A percentile compares a stretch with the other conserved stretches of the same genome.
phyloP scores from a whole-genome alignment of 1,139 yeast genomes.

The Zygosaccharomyces pseudobailii region DNA sequence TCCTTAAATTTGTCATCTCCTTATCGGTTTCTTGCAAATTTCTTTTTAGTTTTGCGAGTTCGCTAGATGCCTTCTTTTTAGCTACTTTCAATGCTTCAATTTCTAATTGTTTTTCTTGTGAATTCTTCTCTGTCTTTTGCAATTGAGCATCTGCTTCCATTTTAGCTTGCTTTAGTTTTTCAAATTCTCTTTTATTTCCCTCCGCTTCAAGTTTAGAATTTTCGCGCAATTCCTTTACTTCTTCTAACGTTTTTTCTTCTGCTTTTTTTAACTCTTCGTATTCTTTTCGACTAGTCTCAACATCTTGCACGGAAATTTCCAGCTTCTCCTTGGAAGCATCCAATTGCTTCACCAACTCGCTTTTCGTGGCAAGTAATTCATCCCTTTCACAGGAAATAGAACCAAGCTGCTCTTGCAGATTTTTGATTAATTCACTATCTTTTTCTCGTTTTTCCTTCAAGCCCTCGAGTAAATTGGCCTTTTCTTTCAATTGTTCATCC shows the following conservation, averaged over 20 bases:
- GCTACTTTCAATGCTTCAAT: neutral
- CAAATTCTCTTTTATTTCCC: neutral
- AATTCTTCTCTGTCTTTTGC: neutral
- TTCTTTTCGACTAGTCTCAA: constrained; percentile 6
- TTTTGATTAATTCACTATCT: neutral
- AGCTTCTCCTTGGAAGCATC: constrained; percentile 7
- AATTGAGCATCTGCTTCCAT: neutral
- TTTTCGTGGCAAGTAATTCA: neutral
- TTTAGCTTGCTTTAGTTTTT: neutral
- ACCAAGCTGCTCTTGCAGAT: neutral
- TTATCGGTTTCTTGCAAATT: constrained; percentile 2
- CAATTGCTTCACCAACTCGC: neutral
- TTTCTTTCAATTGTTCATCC: neutral
- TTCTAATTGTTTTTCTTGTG: constrained; percentile 3
- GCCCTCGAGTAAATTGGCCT: neutral
- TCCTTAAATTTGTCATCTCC: constrained; percentile 25
- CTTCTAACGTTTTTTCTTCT: constrained; percentile 1
- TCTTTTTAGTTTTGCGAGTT: constrained; percentile 1
- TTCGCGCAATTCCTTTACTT: neutral
- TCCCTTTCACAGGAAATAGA: neutral
- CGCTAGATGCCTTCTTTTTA: neutral
- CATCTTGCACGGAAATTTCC: constrained; percentile 8
- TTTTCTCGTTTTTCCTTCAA: neutral
- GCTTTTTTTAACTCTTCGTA: constrained; percentile 13
- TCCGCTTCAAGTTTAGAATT: neutral